Evolutionary conservation across 2,329 filamentous ascomycete species (phyloP).

Genomic region (Didymella pinodella): DNA sequence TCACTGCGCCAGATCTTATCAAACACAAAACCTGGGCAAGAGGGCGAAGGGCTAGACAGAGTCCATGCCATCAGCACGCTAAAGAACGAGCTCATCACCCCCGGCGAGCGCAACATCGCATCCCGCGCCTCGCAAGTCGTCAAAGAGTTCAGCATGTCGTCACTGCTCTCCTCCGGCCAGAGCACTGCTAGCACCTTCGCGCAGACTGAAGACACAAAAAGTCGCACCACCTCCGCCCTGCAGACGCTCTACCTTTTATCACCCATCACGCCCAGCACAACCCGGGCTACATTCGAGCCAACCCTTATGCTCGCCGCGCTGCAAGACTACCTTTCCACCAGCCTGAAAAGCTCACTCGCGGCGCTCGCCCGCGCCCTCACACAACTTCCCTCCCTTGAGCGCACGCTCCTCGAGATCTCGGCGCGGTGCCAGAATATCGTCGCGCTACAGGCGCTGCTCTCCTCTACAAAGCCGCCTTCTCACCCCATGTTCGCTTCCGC

Average conservation of each 20-base stretch:
- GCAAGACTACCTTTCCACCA: constrained; percentile 81
- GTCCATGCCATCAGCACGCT: constrained; percentile 77
- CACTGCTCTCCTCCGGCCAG: constrained; percentile 53
- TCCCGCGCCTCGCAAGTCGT: constrained; percentile 79
- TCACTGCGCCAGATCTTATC: constrained; percentile 76
- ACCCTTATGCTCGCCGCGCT: constrained; percentile 77
- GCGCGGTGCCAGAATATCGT: constrained; percentile 89
- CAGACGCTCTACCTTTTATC: constrained; percentile 83
- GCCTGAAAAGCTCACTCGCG: constrained; percentile 79
- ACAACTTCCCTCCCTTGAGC: constrained; percentile 81
- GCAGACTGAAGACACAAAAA: constrained; percentile 76
- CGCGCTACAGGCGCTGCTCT: constrained; percentile 82
- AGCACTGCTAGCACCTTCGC: constrained; percentile 59
- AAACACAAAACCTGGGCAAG: constrained; percentile 72
- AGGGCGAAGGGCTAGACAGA: constrained; percentile 77
- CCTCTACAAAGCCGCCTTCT: constrained; percentile 68
- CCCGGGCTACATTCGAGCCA: constrained; percentile 65
- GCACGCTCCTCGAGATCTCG: constrained; percentile 81
- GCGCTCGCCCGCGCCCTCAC: constrained; percentile 77
- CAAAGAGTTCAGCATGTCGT: constrained; percentile 81
- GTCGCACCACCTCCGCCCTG: constrained; percentile 76
- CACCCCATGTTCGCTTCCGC: constrained; percentile 68
- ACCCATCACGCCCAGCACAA: constrained; percentile 63
- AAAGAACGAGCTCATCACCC: constrained; percentile 71
- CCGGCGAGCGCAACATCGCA: constrained; percentile 76